Conservation (phyloP, 1,284 basidiomycete genomes). For the Austropuccinia psidii region DNA sequence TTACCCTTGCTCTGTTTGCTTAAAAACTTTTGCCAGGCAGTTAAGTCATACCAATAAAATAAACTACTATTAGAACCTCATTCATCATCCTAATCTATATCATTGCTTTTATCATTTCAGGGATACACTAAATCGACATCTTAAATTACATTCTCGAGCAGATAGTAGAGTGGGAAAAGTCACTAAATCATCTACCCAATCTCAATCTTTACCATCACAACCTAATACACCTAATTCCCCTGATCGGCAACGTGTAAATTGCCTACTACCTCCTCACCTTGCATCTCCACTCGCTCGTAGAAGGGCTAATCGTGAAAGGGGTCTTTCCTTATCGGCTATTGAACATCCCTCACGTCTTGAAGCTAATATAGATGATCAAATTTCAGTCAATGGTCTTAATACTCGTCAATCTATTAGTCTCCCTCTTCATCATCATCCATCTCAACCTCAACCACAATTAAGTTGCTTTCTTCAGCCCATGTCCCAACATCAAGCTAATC, state of each 20-base stretch:
- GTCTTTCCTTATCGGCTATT: slow-evolving; percentile 14
- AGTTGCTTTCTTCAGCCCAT: no score
- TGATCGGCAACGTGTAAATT: neutral
- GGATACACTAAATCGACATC: slow-evolving; percentile 35
- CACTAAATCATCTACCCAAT: neutral
- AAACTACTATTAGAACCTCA: no score
- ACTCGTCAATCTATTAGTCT: slow-evolving; percentile 20
- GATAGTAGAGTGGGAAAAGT: neutral
- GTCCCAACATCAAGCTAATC: no score
- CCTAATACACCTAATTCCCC: neutral
- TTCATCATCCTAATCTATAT: no score
- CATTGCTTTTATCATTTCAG: neutral
- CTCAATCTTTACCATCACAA: neutral
- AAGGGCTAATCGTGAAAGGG: slow-evolving; percentile 3
- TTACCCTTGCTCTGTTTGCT: slow-evolving; percentile 30
- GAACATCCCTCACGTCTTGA: slow-evolving; percentile 6
- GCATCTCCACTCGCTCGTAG: neutral
- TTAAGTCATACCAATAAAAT: slow-evolving; percentile 4
- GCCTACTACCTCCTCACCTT: neutral
- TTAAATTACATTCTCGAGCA: slow-evolving; percentile 19
- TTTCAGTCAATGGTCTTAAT: neutral
- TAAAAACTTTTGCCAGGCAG: slow-evolving; percentile 35
- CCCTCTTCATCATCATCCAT: neutral
- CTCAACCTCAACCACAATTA: neutral
- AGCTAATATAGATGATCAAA: neutral